Base-by-base conservation (phyloP, 208 protist genomes). In the Plasmodiophora brassicae region DNA sequence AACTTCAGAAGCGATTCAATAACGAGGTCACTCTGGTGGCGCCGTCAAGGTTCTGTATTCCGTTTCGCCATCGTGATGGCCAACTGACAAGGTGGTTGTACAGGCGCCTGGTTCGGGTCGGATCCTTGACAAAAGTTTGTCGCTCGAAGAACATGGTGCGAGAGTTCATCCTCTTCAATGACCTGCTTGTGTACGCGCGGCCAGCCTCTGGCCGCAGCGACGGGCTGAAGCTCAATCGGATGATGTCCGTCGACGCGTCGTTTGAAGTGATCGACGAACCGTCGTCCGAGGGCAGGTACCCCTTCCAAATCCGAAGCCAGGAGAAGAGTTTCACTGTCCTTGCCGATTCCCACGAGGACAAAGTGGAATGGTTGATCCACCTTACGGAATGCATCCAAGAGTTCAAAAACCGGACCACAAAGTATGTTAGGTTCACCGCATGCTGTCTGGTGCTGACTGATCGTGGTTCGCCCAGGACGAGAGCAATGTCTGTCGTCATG, bases 91-190 rank as follows among this genome's bases (percentile, higher is more conserved):
- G 41, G 41, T 78, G n/a, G 41, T 5, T 5, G 5, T n/a, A 5
- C 65, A 78, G 65, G 65, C 65, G 65, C 10, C 65, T 78, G 5
- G 41, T 78, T 78, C 65, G 65, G 5, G 20, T 38, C 32, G 65
- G 65, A 36, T 36, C 65, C 41, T 32, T 78, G 5, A 32, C n/a
- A 14, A 78, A 78, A 78, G 65, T 78, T 36, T 78, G 65, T 78
- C 65, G 65, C n/a, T 78, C 65, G 41, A 78, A 5, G 14, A 78
- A 78, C 32, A 5, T 44, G n/a, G 5, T 32, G 5, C 65, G 65
- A 78, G 65, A 78, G 65, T 78, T 78, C 41, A 44, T 78, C n/a
- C n/a, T 78, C 10, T 78, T 78, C n/a, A 78, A 78, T 32, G 65
- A 78, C n/a, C 5, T 78, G 65, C 65, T 78, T n/a, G n/a, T 78